Base-by-base conservation (phyloP, 1,139 yeast species). In the Kurtzmaniella quercitrusa region DNA sequence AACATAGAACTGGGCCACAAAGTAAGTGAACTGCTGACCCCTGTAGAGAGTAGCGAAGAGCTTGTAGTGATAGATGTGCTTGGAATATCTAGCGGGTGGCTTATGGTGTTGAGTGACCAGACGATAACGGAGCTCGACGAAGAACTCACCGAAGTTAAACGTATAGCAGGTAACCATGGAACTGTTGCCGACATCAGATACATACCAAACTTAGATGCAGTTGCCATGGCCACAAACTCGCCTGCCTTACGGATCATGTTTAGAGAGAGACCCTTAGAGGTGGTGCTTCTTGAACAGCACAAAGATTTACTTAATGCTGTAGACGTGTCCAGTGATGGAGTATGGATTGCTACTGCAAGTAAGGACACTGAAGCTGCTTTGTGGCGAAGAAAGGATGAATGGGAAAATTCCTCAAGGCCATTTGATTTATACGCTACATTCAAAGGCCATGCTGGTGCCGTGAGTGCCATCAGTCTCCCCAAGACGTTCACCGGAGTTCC, bases 111-210 rank as follows among this genome's bases (percentile, higher is more conserved):
- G 16, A 85, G 96, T 38, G 98, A 93, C 64, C 97, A 93, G 63
- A 85, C 96, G 0, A 65, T 91, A 23, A 73, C 79, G 33, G 77
- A 82, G 54, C 51, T 83, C 15, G 76, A 77, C 47, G 14, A 44
- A 12, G 25, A 18, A 12, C 16, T 33, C 21, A 21, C 16, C 10
- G 41, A 31, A 3, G 52, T 63, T 10, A 71, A 80, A 43, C 72
- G 81, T 39, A 73, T 90, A 51, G 95, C 96, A 1, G 98, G 98
- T 54, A 90, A 91, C 61, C 96, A 93, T 63, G 98, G 97, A 48
- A 94, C 94, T 31, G 83, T 93, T 55, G 95, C 97, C 8, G 98
- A 89, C 57, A 76, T 89, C 64, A 77, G 80, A 51, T 84, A 82
- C 56, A 85, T 83, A 36, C 27, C 29, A 12, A 95, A 94, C 0